These are phyloP conservation scores for Corrigiola litoralis DNA, from an alignment of 179 eudicot genomes.

Conservation along the genomic window DNA sequence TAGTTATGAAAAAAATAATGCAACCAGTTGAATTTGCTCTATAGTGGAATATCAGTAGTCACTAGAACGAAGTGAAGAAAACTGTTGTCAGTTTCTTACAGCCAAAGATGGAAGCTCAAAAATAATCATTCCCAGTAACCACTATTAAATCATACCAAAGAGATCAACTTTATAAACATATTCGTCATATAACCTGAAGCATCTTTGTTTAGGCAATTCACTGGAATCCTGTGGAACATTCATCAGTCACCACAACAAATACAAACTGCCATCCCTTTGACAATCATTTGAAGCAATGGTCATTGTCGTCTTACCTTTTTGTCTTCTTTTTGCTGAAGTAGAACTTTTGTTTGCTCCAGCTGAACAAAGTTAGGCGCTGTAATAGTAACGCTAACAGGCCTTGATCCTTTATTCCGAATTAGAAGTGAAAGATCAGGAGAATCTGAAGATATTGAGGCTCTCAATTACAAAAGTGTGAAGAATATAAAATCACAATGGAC, in stretches of 20 bases:
- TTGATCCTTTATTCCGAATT: conserved; percentile 69
- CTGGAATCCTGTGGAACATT: neutral
- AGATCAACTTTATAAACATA: neutral
- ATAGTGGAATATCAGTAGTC: neutral
- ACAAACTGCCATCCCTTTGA: neutral
- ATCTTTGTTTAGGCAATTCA: conserved; percentile 7
- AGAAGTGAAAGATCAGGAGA: conserved; percentile 79
- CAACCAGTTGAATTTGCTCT: neutral
- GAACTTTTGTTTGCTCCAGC: conserved; percentile 50
- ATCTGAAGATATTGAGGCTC: conserved; percentile 40
- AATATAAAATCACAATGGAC: neutral
- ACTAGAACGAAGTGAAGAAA: neutral
- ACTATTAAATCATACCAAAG: neutral
- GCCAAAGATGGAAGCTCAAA: neutral
- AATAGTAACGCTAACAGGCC: conserved; percentile 38
- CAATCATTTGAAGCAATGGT: neutral
- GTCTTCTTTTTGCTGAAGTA: conserved; percentile 54
- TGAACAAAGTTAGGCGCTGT: conserved; percentile 60
- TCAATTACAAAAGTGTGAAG: neutral
- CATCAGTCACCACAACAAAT: too few relatives aligned
- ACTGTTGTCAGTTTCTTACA: neutral
- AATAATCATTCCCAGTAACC: neutral
- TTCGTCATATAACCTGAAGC: neutral
- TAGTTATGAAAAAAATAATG: neutral
- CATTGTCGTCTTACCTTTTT: conserved; percentile 41